Percentiles rank a stretch among this genome's conserved stretches.
phyloP scores from a whole-genome alignment of 306 rosid species.

The Cicer yamashitae region DNA sequence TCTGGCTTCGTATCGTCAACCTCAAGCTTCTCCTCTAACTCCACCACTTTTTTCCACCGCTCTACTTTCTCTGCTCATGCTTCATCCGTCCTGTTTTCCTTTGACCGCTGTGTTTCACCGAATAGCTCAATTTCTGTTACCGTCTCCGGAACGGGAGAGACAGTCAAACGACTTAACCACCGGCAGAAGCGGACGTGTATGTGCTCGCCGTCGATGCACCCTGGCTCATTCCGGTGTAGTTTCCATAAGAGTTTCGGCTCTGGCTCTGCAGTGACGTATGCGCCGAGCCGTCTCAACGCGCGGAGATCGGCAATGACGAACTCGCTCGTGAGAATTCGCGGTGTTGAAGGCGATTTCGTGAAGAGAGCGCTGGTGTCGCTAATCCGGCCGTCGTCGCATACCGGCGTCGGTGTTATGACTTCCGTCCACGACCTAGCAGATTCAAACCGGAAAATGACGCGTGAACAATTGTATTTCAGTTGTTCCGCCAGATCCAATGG shows the following conservation, averaged over 20 bases:
- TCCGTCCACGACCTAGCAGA: conserved; percentile 66
- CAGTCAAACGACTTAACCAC: conserved; percentile 50
- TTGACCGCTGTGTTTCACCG: conserved; percentile 66
- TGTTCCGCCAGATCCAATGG: no score
- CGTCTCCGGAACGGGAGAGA: conserved; percentile 39
- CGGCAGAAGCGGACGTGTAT: conserved; percentile 66
- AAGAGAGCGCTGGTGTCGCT: conserved; percentile 65
- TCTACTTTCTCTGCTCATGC: conserved; percentile 23
- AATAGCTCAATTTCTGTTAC: conserved; percentile 62
- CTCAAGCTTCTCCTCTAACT: conserved; percentile 59
- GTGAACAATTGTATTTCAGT: no score
- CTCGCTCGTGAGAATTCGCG: conserved; percentile 73
- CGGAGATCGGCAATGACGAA: conserved; percentile 89
- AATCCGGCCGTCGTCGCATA: conserved; percentile 81
- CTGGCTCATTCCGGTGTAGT: conserved; percentile 84
- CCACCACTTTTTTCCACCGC: conserved; percentile 62
- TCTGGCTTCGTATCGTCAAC: conserved; percentile 70
- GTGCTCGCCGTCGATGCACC: conserved; percentile 84
- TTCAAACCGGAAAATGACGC: no score
- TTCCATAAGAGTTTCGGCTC: conserved; percentile 60
- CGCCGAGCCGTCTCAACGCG: conserved; percentile 68
- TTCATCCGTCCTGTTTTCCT: conserved; percentile 47
- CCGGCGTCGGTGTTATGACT: conserved; percentile 61
- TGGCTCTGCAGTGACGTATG: conserved; percentile 46
- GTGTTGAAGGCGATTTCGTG: conserved; percentile 78